Evolutionary conservation across 1,284 basidiomycete genomes (phyloP).

Genomic region (Amylostereum areolatum): DNA sequence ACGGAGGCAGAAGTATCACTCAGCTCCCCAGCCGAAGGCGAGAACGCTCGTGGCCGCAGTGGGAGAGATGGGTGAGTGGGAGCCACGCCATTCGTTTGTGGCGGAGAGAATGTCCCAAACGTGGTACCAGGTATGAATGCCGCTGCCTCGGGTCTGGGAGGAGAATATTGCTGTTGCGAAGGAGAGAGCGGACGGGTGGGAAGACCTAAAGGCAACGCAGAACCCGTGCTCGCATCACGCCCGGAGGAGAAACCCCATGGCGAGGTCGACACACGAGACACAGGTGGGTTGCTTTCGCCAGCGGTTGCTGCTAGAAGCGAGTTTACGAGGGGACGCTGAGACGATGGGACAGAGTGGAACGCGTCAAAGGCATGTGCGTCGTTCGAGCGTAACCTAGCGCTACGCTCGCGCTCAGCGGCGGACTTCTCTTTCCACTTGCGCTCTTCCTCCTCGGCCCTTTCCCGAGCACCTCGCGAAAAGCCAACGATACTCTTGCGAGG

Average conservation of each 20-base stretch:
- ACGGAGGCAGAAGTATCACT: constrained; percentile 17
- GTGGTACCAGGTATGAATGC: constrained; percentile 13
- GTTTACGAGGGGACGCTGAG: constrained; percentile 29
- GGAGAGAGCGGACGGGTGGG: constrained; percentile 21
- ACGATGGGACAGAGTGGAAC: constrained; percentile 57
- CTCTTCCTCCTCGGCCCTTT: constrained; percentile 62
- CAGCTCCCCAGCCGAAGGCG: constrained; percentile 20
- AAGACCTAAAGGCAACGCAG: constrained; percentile 16
- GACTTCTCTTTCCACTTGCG: constrained; percentile 44
- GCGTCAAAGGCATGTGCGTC: constrained; percentile 58
- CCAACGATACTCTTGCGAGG: constrained; percentile 33
- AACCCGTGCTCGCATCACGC: constrained; percentile 25
- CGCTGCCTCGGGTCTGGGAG: constrained; percentile 14
- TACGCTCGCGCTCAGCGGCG: constrained; percentile 44
- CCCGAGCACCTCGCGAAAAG: constrained; percentile 47
- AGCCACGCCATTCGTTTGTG: constrained; percentile 20
- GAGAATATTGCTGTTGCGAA: constrained; percentile 13
- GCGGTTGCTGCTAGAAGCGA: constrained; percentile 26
- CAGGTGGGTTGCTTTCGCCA: constrained; percentile 17
- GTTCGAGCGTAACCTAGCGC: constrained; percentile 33
- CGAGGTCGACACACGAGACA: neutral
- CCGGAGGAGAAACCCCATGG: constrained; percentile 22
- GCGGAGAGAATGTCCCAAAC: constrained; percentile 26
- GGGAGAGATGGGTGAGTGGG: constrained; percentile 25
- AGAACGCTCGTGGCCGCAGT: constrained; percentile 26